Evolutionary conservation across 495 filamentous ascomycete species (phyloP).

Genomic region (Hamigera avellanea): DNA sequence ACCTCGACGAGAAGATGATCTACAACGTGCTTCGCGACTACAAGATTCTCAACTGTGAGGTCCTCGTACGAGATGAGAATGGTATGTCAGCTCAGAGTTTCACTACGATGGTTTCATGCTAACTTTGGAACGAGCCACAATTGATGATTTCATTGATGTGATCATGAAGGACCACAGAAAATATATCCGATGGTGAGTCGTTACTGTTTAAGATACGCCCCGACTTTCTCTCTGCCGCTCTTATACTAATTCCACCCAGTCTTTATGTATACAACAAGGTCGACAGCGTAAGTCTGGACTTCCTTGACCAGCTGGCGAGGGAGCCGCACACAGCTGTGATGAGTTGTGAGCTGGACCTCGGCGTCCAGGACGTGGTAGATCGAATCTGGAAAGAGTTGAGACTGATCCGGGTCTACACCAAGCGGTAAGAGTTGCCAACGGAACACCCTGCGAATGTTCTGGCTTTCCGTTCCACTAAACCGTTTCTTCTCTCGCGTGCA

Average conservation of each 20-base stretch:
- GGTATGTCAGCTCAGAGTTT: constrained; percentile 27
- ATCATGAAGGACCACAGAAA: constrained; percentile 99
- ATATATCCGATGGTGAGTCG: constrained; percentile 69
- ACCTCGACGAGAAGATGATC: constrained; percentile 93
- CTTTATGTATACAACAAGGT: constrained; percentile 99
- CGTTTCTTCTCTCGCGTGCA: constrained; percentile 8
- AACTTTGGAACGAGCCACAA: constrained; percentile 50
- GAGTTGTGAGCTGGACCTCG: constrained; percentile 94
- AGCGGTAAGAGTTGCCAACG: constrained; percentile 40
- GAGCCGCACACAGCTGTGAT: constrained; percentile 94
- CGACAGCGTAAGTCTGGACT: constrained; percentile 87
- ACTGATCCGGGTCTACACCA: constrained; percentile 90
- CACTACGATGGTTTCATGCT: neutral
- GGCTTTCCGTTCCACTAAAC: too few relatives aligned
- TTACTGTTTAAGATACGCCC: neutral
- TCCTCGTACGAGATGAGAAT: constrained; percentile 88
- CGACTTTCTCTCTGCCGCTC: neutral
- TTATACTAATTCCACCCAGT: constrained; percentile 29
- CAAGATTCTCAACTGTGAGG: constrained; percentile 97
- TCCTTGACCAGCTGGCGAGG: constrained; percentile 80
- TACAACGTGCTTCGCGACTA: constrained; percentile 95
- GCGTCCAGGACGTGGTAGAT: constrained; percentile 92
- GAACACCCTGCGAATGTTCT: neutral
- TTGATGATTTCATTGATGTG: constrained; percentile 98
- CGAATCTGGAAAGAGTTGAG: constrained; percentile 90